A percentile compares a stretch with the other conserved stretches of the same genome.
Conservation (phyloP, 805 yeast species). For the Suhomyces prunicola region DNA sequence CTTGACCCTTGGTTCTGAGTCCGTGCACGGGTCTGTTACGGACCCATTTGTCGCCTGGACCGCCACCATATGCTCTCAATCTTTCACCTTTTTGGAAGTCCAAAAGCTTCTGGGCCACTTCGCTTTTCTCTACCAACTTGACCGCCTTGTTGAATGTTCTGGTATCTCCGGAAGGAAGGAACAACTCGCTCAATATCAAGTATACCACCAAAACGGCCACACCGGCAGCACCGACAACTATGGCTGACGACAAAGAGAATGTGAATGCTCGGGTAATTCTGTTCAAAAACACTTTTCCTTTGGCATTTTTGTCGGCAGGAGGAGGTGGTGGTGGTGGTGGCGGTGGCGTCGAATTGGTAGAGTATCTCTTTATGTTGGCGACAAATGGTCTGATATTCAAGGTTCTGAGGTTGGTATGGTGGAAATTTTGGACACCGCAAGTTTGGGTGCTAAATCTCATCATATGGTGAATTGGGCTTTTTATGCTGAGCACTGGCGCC, state of each 20-base stretch:
- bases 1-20: constrained; percentile 59
- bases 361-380: background rate
- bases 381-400: background rate
- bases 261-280: constrained; percentile 55
- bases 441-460: background rate
- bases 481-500: background rate
- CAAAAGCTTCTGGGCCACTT: constrained; percentile 54
- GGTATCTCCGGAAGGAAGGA: constrained; percentile 89
- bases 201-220: constrained; percentile 67
- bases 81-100: constrained; percentile 54
- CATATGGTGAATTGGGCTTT: background rate
- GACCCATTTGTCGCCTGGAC: constrained; percentile 72
- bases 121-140: constrained; percentile 66
- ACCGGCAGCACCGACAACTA: constrained; percentile 69
- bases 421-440: background rate
- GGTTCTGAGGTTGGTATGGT: background rate
- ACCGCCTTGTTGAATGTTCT: constrained; percentile 87
- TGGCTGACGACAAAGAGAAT: constrained; percentile 55
- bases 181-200: constrained; percentile 72
- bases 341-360: constrained; percentile 22
- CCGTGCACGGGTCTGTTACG: constrained; percentile 83
- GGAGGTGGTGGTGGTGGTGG: constrained; percentile 44
- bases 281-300: constrained; percentile 42
- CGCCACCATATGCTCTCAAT: constrained; percentile 81
- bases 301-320: constrained; percentile 33